Percentiles rank a stretch among this genome's conserved stretches.
phyloP scores from a whole-genome alignment of 2,329 filamentous ascomycete genomes.

The Calycina herbarum region DNA sequence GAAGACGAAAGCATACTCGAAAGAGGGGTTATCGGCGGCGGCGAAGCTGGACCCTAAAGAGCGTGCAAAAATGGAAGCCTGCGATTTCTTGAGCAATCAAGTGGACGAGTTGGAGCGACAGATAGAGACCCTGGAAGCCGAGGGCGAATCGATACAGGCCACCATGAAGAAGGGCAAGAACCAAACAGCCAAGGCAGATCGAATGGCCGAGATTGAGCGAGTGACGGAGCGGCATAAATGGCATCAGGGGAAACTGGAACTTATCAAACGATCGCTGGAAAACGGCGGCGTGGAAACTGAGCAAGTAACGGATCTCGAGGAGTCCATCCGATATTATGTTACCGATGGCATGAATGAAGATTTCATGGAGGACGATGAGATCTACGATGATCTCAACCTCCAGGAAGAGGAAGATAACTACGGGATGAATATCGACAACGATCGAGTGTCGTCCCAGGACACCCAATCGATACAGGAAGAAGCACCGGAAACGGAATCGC shows the following conservation, averaged over 20 bases:
- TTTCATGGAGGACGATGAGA: conserved; percentile 88
- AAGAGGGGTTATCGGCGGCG: conserved; percentile 90
- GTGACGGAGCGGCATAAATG: conserved; percentile 92
- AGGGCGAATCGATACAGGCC: conserved; percentile 81
- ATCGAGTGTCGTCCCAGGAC: conserved; percentile 93
- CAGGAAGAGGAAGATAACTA: conserved; percentile 89
- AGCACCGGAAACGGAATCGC: conserved; percentile 57
- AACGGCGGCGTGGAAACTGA: conserved; percentile 89
- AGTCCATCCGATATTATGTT: conserved; percentile 93
- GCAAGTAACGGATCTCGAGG: conserved; percentile 84
- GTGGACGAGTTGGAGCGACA: conserved; percentile 93
- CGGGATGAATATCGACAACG: conserved; percentile 77
- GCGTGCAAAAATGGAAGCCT: conserved; percentile 85
- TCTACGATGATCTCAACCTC: conserved; percentile 93
- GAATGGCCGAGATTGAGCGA: conserved; percentile 81
- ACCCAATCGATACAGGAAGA: conserved; percentile 91
- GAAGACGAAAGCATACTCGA: conserved; percentile 99
- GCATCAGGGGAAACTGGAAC: conserved; percentile 90
- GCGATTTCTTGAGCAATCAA: conserved; percentile 81
- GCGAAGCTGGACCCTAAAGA: conserved; percentile 97
- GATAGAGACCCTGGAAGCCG: conserved; percentile 89
- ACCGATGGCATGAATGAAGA: conserved; percentile 85
- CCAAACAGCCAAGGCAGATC: conserved; percentile 78
- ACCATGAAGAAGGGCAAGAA: conserved; percentile 95
- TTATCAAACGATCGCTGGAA: conserved; percentile 85